Conservation (phyloP, 1,284 basidiomycete genomes). For the Ceratobasidium papillatum region DNA sequence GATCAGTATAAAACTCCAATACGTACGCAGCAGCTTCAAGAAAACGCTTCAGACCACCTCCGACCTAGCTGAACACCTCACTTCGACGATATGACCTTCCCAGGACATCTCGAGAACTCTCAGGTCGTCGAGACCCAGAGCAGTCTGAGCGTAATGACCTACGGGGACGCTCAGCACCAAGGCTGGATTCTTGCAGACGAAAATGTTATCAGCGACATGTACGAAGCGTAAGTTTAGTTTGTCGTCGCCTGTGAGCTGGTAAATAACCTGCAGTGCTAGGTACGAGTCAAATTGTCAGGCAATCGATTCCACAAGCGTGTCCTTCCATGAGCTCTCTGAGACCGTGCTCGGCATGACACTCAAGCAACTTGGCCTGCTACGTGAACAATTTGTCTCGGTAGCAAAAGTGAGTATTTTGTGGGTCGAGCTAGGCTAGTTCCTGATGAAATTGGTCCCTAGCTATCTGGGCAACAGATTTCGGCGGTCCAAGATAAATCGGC, state of each 20-base stretch:
- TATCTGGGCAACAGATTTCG: slow-evolving; percentile 47
- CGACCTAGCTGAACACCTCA: slow-evolving; percentile 1
- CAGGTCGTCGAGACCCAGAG: slow-evolving; percentile 33
- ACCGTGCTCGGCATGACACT: slow-evolving; percentile 48
- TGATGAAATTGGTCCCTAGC: slow-evolving; percentile 32
- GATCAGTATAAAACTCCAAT: slow-evolving; percentile 6
- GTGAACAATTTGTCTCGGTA: slow-evolving; percentile 45
- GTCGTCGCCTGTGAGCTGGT: not conserved
- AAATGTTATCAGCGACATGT: slow-evolving; percentile 51
- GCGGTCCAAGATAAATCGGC: slow-evolving; percentile 43
- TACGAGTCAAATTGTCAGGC: slow-evolving; percentile 60
- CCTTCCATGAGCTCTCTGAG: slow-evolving; percentile 43
- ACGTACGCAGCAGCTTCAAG: not conserved
- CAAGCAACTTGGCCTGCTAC: slow-evolving; percentile 43
- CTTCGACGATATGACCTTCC: slow-evolving; percentile 11
- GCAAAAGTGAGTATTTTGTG: slow-evolving; percentile 46
- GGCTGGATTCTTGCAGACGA: slow-evolving; percentile 50
- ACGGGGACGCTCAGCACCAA: slow-evolving; percentile 39
- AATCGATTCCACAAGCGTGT: slow-evolving; percentile 60
- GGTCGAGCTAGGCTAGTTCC: slow-evolving; percentile 6
- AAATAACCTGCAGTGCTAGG: slow-evolving; percentile 26
- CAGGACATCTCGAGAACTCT: slow-evolving; percentile 37
- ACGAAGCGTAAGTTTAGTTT: slow-evolving; percentile 48
- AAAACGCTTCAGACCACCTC: not conserved
- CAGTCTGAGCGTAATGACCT: slow-evolving; percentile 14